Evolutionary conservation across 768 basidiomycete genomes (phyloP), one percentile per base, ranked within the genome.

Genomic region (Auricularia cornea): DNA sequence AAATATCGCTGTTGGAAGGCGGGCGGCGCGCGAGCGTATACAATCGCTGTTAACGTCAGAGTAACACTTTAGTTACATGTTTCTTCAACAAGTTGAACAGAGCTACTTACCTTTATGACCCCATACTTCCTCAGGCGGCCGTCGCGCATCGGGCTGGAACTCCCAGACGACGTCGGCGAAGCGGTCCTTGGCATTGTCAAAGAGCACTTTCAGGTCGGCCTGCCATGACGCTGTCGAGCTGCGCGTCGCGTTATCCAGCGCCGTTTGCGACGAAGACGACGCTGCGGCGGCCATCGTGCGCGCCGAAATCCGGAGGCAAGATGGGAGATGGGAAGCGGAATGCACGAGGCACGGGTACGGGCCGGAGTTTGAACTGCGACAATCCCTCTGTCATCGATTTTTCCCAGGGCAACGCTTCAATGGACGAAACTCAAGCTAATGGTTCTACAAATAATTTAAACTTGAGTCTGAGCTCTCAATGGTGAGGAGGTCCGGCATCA

Each of bases 131-230:
- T 83, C 85, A 3, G 70, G 68, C 69, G 3, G 63, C 56, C 56
- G 57, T 56, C 31, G 26, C 23, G 31, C 5, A 40, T 63, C 81
- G 81, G 59, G 75, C 70, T 61, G 74, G 23, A 88, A 79, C 72
- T 87, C 85, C 95, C 96, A 98, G n/a, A 92, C 86, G 60, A 98
- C 94, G 76, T 98, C 96, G n/a, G 91, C 89, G 70, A 94, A 98
- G 63, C 92, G 82, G 65, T 95, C 91, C 74, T 90, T 90, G n/a
- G 94, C 89, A 61, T 86, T 80, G 66, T 82, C 81, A 74, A 93
- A 95, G 44, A 98, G 82, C 5, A 79, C 70, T 63, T 85, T 81
- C 3, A 98, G 82, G 76, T 98, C 88, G n/a, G 73, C 72, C 69
- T 92, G 88, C 95, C 95, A 98, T 18, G 78, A 75, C 3, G 76